Evolutionary conservation across 2,329 filamentous ascomycete species (phyloP).

Genomic region (Aspergillus sp.): DNA sequence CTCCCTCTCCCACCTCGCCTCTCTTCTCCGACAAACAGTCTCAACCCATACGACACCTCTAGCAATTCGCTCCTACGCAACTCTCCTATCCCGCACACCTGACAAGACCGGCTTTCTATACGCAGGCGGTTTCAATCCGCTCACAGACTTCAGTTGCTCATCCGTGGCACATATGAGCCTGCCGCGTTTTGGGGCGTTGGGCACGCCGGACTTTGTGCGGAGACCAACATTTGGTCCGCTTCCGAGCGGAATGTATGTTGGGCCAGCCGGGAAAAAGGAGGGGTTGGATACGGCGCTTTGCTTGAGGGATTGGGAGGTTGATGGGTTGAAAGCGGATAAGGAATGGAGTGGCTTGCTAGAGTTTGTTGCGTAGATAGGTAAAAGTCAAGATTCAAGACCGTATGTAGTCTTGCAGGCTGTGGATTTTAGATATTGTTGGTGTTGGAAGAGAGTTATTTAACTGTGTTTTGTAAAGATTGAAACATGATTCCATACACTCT

Average conservation of each 20-base stretch:
- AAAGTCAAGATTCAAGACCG: too few species aligned
- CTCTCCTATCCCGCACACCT: slow-evolving; percentile 11
- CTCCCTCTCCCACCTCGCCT: slow-evolving; percentile 8
- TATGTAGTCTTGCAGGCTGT: too few species aligned
- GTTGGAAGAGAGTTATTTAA: too few species aligned
- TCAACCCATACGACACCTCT: slow-evolving; percentile 1
- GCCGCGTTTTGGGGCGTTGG: slow-evolving; percentile 12
- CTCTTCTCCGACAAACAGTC: not conserved
- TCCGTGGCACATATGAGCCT: slow-evolving; percentile 15
- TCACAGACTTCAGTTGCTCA: slow-evolving; percentile 15
- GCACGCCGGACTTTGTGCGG: slow-evolving; percentile 7
- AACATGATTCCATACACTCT: too few species aligned
- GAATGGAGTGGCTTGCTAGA: slow-evolving; percentile 11
- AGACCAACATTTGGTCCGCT: slow-evolving; percentile 12
- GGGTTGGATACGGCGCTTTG: slow-evolving; percentile 16
- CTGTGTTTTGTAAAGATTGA: too few species aligned
- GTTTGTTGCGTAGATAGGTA: slow-evolving; percentile 6
- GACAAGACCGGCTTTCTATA: slow-evolving; percentile 20
- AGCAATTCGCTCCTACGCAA: slow-evolving; percentile 13
- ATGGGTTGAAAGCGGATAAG: slow-evolving; percentile 5
- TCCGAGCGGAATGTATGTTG: slow-evolving; percentile 16
- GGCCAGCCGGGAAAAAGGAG: slow-evolving; percentile 2
- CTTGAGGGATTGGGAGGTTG: slow-evolving; percentile 13
- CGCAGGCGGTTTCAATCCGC: slow-evolving; percentile 13
- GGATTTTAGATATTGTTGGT: too few species aligned